Base-by-base conservation (phyloP, 768 basidiomycete species). In the Leucocoprinus sp. region DNA sequence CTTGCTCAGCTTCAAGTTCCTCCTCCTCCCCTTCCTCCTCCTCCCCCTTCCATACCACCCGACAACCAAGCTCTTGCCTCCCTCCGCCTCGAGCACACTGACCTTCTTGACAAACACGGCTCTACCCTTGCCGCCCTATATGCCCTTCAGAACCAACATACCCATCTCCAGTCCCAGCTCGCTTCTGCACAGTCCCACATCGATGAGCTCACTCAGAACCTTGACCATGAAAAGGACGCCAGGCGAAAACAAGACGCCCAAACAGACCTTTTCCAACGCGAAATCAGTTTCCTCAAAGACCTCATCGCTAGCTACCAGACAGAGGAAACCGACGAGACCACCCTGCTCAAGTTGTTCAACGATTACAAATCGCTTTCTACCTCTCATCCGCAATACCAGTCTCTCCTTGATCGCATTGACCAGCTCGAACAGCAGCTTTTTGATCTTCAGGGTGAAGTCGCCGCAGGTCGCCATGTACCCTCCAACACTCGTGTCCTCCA, bases 351-450 rank as follows among this genome's bases (percentile, higher is more conserved):
- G n/a, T n/a, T n/a, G n/a, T n/a, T n/a, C n/a, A n/a, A n/a, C n/a
- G n/a, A n/a, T n/a, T n/a, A n/a, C n/a, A n/a, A n/a, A n/a, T n/a
- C 26, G 26, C 26, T 27, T 27, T 11, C 26, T 27, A n/a, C n/a
- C n/a, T 11, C 26, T 27, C 26, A 27, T 27, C 26, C 26, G 11
- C 26, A 11, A 5, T 27, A 27, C 26, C 26, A 50, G 28, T 33
- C 36, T n/a, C 37, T 54, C 31, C 62, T 71, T 1, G 68, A 68
- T 41, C 72, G 71, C 57, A 76, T 87, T 26, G 87, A 89, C 19
- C 57, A 66, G n/a, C 71, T 90, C 28, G 84, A 88, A 54, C 89
- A 91, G 57, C 69, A 72, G 8, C 72, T 92, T 6, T 89, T 86
- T 57, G 85, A 91, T 43, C 70, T 90, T 1, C 65, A 74, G 2